Base-by-base conservation (phyloP, 257 asterid genomes). In the Datura wrightii region DNA sequence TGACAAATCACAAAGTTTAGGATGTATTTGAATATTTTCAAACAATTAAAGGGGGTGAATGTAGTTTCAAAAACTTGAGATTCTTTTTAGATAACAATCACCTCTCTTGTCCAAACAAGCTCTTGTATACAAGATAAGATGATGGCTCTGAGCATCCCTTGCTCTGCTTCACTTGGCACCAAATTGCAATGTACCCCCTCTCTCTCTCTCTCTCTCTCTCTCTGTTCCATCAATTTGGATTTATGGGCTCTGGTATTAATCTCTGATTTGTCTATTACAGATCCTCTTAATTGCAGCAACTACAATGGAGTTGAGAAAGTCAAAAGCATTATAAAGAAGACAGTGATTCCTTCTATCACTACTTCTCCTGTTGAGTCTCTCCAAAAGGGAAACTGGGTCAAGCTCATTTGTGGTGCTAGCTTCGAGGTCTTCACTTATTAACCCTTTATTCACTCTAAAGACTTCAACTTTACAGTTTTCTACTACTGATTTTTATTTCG, bases 341-440 rank as follows among this genome's bases (percentile, higher is more conserved):
- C 18, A 50, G 94, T 92, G 46, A 82, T 95, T 87, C 89, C 95
- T 87, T 89, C 92, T 60, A 48, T 63, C 13, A 84, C 85, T 44
- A 92, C 95, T 18, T 83, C 97, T 63, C 99, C 97, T 10, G 79
- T 89, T 5, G 88, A 90, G 79, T 94, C 99, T 62, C 96, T 95
- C 48, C 93, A 79, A 63, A 85, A 80, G 54, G 99, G 99, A 8
- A 95, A 94, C 54, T 95, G 99, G 99, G 98, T 94, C 41, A 95
- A 95, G 91, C 94, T 95, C 89, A 94, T 95, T 44, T 95, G 97
- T 76, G 99, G 99, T 84, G 99, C 99, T 84, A 95, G 99, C 88
- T 95, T 95, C 83, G 99, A 95, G 97, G 97, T 90, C 58, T 46
- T 46, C 41, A 72, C 46, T 15, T 76, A 31, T 14, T 48, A 50